These are phyloP conservation scores for Citeromyces siamensis DNA, from an alignment of 1,139 yeast species.

Conservation along the genomic window DNA sequence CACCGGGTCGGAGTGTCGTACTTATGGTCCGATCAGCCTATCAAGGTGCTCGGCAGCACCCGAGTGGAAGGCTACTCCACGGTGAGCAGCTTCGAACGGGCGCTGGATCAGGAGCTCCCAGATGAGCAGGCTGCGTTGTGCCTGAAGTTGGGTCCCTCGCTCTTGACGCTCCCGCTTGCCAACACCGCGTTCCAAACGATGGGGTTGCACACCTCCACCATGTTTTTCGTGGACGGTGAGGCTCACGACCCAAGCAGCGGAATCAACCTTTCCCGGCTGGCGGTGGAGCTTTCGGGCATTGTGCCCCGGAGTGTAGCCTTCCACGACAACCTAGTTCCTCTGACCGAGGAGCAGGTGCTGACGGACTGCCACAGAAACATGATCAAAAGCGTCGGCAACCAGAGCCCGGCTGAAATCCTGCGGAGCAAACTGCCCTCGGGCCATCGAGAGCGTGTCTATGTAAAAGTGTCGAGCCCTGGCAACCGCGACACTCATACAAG, in stretches of 20 bases:
- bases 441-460: slow-evolving; percentile 14
- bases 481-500: slow-evolving; percentile 18
- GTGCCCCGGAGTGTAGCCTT: background rate
- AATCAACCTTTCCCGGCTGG: slow-evolving; percentile 3
- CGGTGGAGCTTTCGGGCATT: slow-evolving; percentile 2
- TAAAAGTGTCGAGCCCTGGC: slow-evolving; percentile 3
- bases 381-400: slow-evolving; percentile 30
- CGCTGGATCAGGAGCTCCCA: background rate
- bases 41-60: slow-evolving; percentile 15
- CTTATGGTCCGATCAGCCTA: slow-evolving; percentile 28
- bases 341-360: slow-evolving; percentile 5
- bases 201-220: slow-evolving; percentile 20
- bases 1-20: slow-evolving; percentile 31
- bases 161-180: slow-evolving; percentile 10
- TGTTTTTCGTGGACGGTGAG: slow-evolving; percentile 24
- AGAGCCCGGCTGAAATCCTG: slow-evolving; percentile 34
- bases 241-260: background rate
- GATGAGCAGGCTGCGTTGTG: background rate
- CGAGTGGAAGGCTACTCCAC: slow-evolving; percentile 3
- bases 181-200: slow-evolving; percentile 14
- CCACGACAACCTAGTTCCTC: slow-evolving; percentile 1
- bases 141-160: slow-evolving; percentile 5
- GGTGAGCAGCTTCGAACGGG: background rate
- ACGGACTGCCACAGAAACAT: slow-evolving; percentile 36
- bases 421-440: slow-evolving; percentile 16